Percentiles rank a stretch among this genome's conserved stretches.
Evolutionary conservation across 1,284 basidiomycete genomes (phyloP).

Genomic region (Cryptococcus maquisensis): DNA sequence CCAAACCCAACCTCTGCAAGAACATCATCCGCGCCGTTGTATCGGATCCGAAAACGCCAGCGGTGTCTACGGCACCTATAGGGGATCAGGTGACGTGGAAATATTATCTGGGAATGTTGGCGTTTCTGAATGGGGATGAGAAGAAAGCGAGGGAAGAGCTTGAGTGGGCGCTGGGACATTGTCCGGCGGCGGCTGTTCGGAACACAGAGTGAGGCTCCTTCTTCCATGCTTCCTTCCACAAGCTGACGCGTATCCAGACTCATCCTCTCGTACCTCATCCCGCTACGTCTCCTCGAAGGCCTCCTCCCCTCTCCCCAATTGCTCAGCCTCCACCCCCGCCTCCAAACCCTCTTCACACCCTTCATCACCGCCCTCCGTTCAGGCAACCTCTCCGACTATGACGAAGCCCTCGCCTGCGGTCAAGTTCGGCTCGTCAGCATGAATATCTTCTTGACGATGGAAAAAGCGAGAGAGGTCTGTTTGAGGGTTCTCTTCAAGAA

Average conservation of each 20-base stretch:
- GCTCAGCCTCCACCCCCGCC: slow-evolving; percentile 63
- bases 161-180: slow-evolving; percentile 73
- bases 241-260: slow-evolving; percentile 54
- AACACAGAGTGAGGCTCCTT: slow-evolving; percentile 69
- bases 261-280: slow-evolving; percentile 84
- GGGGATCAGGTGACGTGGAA: slow-evolving; percentile 87
- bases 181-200: slow-evolving; percentile 60
- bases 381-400: slow-evolving; percentile 78
- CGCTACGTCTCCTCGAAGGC: slow-evolving; percentile 79
- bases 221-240: not conserved
- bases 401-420: slow-evolving; percentile 63
- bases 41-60: slow-evolving; percentile 78
- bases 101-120: slow-evolving; percentile 91
- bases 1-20: slow-evolving; percentile 83
- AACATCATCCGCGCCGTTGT: slow-evolving; percentile 86
- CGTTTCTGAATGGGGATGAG: slow-evolving; percentile 89
- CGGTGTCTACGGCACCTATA: slow-evolving; percentile 68
- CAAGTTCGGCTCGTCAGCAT: slow-evolving; percentile 71
- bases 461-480: slow-evolving; percentile 81
- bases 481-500: slow-evolving; percentile 77
- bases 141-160: slow-evolving; percentile 79
- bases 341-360: slow-evolving; percentile 70
- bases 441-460: slow-evolving; percentile 79
- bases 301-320: slow-evolving; percentile 70
- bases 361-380: slow-evolving; percentile 72